Evolutionary conservation across 192 early-diverging fungal species (phyloP).

Genomic region (Coemansia erecta): DNA sequence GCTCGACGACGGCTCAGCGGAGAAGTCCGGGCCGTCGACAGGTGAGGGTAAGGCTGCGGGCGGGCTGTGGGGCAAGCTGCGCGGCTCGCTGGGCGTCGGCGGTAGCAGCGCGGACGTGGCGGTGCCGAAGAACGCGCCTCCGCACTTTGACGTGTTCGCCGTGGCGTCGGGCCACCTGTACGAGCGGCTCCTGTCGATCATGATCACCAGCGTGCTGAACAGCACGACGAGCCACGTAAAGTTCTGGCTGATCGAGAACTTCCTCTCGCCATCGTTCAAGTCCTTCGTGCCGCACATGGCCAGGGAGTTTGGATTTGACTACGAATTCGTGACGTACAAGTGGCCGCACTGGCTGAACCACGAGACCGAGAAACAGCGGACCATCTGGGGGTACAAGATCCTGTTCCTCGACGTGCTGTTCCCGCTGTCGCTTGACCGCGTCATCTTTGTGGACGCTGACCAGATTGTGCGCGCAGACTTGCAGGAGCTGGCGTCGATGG

Average conservation of each 20-base stretch:
- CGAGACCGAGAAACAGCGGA: conserved; percentile 93
- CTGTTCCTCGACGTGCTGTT: conserved; percentile 97
- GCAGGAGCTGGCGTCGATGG: conserved; percentile 89
- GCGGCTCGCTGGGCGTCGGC: conserved; percentile 19
- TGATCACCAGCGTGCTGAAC: conserved; percentile 90
- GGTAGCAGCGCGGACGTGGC: neutral
- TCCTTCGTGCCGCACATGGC: conserved; percentile 89
- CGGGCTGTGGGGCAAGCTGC: conserved; percentile 42
- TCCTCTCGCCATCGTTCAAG: conserved; percentile 95
- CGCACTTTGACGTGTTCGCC: conserved; percentile 92
- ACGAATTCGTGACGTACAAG: conserved; percentile 96
- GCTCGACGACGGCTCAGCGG: conserved; percentile 44
- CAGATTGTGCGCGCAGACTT: conserved; percentile 97
- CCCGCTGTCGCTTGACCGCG: conserved; percentile 85
- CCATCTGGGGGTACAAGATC: conserved; percentile 99
- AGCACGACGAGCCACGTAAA: conserved; percentile 89
- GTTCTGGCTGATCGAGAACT: conserved; percentile 99
- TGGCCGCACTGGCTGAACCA: conserved; percentile 96
- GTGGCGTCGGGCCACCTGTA: conserved; percentile 98
- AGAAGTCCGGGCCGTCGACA: conserved; percentile 6
- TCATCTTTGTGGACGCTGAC: conserved; percentile 99
- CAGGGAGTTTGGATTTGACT: conserved; percentile 82
- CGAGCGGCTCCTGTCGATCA: conserved; percentile 95
- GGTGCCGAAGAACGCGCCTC: conserved; percentile 12
- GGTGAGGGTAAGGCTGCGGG: conserved; percentile 1